Evolutionary conservation across 2,329 filamentous ascomycete species (phyloP).

Genomic region (Alternaria infectoria): DNA sequence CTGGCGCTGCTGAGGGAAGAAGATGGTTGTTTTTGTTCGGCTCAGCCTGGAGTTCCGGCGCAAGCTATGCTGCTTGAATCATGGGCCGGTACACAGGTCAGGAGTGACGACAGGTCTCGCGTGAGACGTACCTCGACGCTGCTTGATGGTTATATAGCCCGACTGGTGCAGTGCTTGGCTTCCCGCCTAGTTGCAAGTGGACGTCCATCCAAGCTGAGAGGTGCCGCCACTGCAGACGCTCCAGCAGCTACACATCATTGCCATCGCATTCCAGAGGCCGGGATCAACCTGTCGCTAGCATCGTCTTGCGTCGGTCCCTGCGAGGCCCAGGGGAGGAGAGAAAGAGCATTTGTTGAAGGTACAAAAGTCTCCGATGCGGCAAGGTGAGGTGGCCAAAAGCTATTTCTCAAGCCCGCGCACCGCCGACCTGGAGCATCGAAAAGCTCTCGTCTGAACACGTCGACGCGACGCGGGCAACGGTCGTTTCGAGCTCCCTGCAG

Average conservation of each 20-base stretch:
- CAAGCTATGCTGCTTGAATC: constrained; percentile 10
- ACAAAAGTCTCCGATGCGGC: constrained; percentile 28
- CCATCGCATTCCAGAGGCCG: constrained; percentile 28
- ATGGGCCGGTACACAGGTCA: not conserved
- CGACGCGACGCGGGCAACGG: constrained; percentile 20
- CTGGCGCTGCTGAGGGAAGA: constrained; percentile 14
- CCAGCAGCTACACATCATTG: constrained; percentile 29
- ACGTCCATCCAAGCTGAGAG: constrained; percentile 40
- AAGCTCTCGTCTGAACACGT: constrained; percentile 21
- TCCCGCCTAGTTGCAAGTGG: constrained; percentile 23
- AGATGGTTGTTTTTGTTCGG: constrained; percentile 18
- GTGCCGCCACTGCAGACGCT: constrained; percentile 32
- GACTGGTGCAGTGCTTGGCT: constrained; percentile 32
- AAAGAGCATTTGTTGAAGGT: constrained; percentile 36
- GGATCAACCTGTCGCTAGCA: constrained; percentile 26
- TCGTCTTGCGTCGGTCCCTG: constrained; percentile 22
- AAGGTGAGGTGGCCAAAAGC: constrained; percentile 32
- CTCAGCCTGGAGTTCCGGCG: constrained; percentile 20
- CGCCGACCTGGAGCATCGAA: constrained; percentile 31
- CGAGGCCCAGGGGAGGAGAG: constrained; percentile 32
- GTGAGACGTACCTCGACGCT: constrained; percentile 1
- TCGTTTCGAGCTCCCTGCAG: constrained; percentile 35
- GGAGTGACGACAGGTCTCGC: not conserved
- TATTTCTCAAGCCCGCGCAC: constrained; percentile 30
- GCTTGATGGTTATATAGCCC: constrained; percentile 2